Conservation (phyloP, 805 yeast genomes). For the Wickerhamiella azymoides region DNA sequence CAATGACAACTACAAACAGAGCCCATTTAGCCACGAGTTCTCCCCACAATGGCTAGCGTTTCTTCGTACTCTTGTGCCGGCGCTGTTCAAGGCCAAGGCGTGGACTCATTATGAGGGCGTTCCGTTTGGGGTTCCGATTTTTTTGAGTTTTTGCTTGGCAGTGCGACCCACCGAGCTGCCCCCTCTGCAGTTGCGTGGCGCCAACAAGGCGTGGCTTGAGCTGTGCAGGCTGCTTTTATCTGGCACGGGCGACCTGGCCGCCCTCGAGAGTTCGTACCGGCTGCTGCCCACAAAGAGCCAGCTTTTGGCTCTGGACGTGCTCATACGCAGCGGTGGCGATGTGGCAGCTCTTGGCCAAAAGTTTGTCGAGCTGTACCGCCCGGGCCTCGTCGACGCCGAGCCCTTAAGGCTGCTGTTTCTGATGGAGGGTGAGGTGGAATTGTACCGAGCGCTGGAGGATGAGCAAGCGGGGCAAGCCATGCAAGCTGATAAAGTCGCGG, state of each 20-base stretch:
- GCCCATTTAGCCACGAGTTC: constrained; percentile 3
- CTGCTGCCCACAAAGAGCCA: not conserved
- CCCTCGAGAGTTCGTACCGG: not conserved
- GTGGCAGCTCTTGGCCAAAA: not conserved
- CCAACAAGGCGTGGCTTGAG: not conserved
- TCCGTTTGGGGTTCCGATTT: not conserved
- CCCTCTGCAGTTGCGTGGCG: not conserved
- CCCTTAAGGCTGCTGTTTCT: not conserved
- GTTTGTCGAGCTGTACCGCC: not conserved
- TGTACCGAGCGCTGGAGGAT: not conserved
- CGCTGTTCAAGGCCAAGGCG: not conserved
- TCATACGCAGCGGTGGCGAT: not conserved
- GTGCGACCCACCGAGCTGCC: constrained; percentile 2
- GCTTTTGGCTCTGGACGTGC: constrained; percentile 5
- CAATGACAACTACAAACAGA: not conserved
- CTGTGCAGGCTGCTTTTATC: not conserved
- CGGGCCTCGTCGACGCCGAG: not conserved
- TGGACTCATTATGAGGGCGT: not conserved
- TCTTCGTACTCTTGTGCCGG: not conserved
- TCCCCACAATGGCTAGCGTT: not conserved
- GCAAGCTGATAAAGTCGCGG: no score
- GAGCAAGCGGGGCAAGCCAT: no score
- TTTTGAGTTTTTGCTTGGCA: not conserved
- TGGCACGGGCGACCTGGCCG: not conserved
- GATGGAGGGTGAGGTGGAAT: not conserved